phyloP scores from a whole-genome alignment of 352 stramenopile genomes.

The Pythium sukuiense region DNA sequence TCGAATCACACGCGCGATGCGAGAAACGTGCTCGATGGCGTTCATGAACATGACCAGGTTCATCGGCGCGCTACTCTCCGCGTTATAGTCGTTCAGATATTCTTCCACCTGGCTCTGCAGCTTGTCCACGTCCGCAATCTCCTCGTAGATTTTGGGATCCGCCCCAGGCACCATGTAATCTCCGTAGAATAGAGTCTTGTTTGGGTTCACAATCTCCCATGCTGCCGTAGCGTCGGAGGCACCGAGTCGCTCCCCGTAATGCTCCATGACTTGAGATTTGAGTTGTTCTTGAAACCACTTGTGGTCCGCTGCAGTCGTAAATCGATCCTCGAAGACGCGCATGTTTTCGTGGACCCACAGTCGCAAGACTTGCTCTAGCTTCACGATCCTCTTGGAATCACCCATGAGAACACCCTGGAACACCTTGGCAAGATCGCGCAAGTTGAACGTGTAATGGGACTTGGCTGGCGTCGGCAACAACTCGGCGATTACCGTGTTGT shows the following conservation, averaged over 20 bases:
- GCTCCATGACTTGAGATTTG: slow-evolving; percentile 47
- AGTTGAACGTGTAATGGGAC: slow-evolving; percentile 88
- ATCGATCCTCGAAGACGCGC: slow-evolving; percentile 87
- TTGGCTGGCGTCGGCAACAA: slow-evolving; percentile 82
- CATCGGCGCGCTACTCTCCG: slow-evolving; percentile 84
- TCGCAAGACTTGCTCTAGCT: slow-evolving; percentile 66
- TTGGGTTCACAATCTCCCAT: slow-evolving; percentile 70
- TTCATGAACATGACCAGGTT: slow-evolving; percentile 90
- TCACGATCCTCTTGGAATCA: slow-evolving; percentile 68
- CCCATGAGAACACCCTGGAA: slow-evolving; percentile 86
- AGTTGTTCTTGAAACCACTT: slow-evolving; percentile 81
- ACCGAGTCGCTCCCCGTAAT: slow-evolving; percentile 55
- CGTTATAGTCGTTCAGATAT: slow-evolving; percentile 89
- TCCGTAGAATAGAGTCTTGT: slow-evolving; percentile 77
- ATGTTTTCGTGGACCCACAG: slow-evolving; percentile 87
- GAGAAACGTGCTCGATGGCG: slow-evolving; percentile 86
- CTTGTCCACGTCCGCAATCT: slow-evolving; percentile 87
- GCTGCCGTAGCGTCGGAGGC: slow-evolving; percentile 28
- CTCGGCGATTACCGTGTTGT: slow-evolving; percentile 83
- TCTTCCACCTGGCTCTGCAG: slow-evolving; percentile 79
- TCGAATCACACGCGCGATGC: slow-evolving; percentile 78
- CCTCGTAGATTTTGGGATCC: slow-evolving; percentile 91
- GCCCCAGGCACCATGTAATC: slow-evolving; percentile 93
- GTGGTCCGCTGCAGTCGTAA: slow-evolving; percentile 70
- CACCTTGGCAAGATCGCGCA: slow-evolving; percentile 88